phyloP scores from a whole-genome alignment of 2,329 filamentous ascomycete genomes.

The Phialemoniopsis sp. region DNA sequence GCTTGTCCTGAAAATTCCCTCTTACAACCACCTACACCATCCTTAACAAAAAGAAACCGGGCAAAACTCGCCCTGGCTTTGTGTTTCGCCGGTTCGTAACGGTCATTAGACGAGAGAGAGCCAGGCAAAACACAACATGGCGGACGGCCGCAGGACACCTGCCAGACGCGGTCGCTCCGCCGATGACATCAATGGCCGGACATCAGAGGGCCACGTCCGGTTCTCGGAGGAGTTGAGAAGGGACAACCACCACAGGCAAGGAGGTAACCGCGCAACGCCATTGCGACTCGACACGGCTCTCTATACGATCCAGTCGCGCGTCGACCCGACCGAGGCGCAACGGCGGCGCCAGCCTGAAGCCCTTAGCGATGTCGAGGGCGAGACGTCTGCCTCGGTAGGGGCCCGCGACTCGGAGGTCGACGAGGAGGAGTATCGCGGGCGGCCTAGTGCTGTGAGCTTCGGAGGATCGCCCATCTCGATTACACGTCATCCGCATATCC shows the following conservation, averaged over 20 bases:
- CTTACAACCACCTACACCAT: too few species aligned
- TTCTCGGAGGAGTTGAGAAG: slow-evolving; percentile 17
- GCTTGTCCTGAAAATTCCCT: too few species aligned
- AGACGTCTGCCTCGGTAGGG: slow-evolving; percentile 1
- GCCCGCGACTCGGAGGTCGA: not conserved
- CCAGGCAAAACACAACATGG: not conserved
- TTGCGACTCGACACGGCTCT: slow-evolving; percentile 15
- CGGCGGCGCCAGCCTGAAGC: not conserved
- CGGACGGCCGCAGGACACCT: not conserved
- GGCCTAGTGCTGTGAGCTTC: not conserved
- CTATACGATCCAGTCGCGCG: slow-evolving; percentile 24
- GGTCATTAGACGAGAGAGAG: too few species aligned
- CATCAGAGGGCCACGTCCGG: slow-evolving; percentile 11
- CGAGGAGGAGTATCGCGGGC: not conserved
- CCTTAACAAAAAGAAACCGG: too few species aligned
- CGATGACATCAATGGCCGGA: slow-evolving; percentile 4
- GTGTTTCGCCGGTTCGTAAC: too few species aligned
- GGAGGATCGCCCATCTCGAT: slow-evolving; percentile 11
- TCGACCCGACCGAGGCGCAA: slow-evolving; percentile 10
- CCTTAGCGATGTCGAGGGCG: not conserved
- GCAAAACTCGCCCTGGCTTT: too few species aligned
- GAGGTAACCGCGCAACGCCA: slow-evolving; percentile 3
- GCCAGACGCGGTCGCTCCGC: not conserved
- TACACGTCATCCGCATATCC: slow-evolving; percentile 14
- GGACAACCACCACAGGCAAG: slow-evolving; percentile 3